Conservation (phyloP, 495 filamentous ascomycete genomes). For the Umbilicaria muhlenbergii region DNA sequence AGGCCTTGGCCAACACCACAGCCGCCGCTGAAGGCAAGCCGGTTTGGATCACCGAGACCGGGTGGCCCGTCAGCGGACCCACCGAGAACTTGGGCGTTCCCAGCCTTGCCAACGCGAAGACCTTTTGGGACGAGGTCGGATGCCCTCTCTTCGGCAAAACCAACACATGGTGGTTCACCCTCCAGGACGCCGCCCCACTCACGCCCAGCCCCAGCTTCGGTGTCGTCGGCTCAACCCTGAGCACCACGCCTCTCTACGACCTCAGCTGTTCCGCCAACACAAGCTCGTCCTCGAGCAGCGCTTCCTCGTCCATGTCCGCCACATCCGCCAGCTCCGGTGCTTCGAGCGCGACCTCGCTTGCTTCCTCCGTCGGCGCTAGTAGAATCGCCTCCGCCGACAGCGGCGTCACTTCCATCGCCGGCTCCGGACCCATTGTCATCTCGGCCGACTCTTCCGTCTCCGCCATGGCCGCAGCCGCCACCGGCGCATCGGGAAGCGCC, state of each 20-base stretch:
- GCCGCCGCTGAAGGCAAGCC: slow-evolving; percentile 44
- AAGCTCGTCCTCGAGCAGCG: slow-evolving; percentile 9
- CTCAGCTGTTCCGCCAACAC: slow-evolving; percentile 36
- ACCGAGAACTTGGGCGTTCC: slow-evolving; percentile 45
- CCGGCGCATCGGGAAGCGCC: background rate
- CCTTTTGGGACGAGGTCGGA: slow-evolving; percentile 64
- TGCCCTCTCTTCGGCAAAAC: slow-evolving; percentile 51
- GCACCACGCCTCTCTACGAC: slow-evolving; percentile 45
- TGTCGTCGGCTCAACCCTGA: slow-evolving; percentile 34
- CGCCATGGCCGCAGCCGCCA: background rate
- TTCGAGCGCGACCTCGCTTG: background rate
- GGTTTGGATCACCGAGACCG: slow-evolving; percentile 85
- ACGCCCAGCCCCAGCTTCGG: slow-evolving; percentile 59
- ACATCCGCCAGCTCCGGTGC: slow-evolving; percentile 13
- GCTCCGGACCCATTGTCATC: background rate
- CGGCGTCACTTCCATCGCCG: background rate
- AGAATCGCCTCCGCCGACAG: background rate
- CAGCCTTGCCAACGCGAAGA: slow-evolving; percentile 50
- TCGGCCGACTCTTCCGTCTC: background rate
- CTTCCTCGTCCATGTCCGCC: slow-evolving; percentile 3
- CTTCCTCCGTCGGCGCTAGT: background rate
- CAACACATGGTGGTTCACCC: slow-evolving; percentile 55
- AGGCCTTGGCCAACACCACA: slow-evolving; percentile 42
- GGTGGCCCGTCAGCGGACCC: slow-evolving; percentile 61
- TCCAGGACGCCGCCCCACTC: slow-evolving; percentile 43